These are phyloP conservation scores for Macrolepiota fuliginosa DNA, from an alignment of 768 basidiomycete species.

Conservation along the genomic window DNA sequence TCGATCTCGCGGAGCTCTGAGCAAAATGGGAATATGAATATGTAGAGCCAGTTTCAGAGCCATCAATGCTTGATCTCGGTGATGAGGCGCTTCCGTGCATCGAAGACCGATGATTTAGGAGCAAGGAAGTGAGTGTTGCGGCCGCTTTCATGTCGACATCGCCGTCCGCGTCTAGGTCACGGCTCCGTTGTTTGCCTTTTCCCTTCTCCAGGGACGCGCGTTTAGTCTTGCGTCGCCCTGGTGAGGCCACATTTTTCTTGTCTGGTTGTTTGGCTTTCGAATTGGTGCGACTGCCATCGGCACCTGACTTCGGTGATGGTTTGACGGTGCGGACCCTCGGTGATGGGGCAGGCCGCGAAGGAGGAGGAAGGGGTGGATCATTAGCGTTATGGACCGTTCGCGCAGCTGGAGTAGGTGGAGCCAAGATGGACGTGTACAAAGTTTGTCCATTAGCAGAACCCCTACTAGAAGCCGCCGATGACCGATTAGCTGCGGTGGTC, in stretches of 20 bases:
- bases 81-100: slow-evolving; percentile 60
- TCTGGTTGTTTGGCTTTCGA: slow-evolving; percentile 34
- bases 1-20: slow-evolving; percentile 63
- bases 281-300: slow-evolving; percentile 47
- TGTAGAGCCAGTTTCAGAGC: slow-evolving; percentile 61
- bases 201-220: slow-evolving; percentile 41
- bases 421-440: slow-evolving; percentile 73
- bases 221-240: slow-evolving; percentile 43
- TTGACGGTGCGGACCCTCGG: slow-evolving; percentile 40
- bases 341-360: slow-evolving; percentile 43
- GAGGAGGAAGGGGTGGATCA: slow-evolving; percentile 64
- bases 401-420: slow-evolving; percentile 69
- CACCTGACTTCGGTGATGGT: slow-evolving; percentile 33
- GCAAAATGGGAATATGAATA: slow-evolving; percentile 64
- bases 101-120: slow-evolving; percentile 59
- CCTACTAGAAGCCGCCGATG: slow-evolving; percentile 31
- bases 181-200: slow-evolving; percentile 40
- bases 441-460: slow-evolving; percentile 46
- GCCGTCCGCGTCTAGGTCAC: slow-evolving; percentile 43
- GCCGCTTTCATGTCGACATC: slow-evolving; percentile 83
- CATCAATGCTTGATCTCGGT: slow-evolving; percentile 70
- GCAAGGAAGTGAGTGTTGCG: slow-evolving; percentile 71
- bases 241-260: slow-evolving; percentile 32
- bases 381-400: slow-evolving; percentile 75
- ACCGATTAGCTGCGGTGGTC: slow-evolving; percentile 29